Evolutionary conservation across 2,329 filamentous ascomycete genomes (phyloP).

Genomic region (Mycosphaerella sp.): DNA sequence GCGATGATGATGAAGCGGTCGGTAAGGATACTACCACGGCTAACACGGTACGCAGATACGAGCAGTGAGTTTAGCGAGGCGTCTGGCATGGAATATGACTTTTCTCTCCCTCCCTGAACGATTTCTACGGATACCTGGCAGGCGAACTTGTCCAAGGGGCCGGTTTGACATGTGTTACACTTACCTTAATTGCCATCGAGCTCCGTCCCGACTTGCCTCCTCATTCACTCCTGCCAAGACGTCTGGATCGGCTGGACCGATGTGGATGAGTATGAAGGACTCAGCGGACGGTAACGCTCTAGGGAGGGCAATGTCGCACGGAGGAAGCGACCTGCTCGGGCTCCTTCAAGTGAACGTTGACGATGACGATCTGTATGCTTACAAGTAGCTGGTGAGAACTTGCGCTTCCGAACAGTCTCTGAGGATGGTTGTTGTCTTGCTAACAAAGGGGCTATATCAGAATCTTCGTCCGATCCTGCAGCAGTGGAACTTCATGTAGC

Average conservation of each 20-base stretch:
- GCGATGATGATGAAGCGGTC: not conserved
- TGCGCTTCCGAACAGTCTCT: no score
- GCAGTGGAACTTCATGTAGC: no score
- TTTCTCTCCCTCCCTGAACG: no score
- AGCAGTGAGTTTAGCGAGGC: conserved; percentile 11
- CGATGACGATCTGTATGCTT: conserved; percentile 1
- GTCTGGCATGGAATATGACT: conserved; percentile 1
- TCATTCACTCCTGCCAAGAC: not conserved
- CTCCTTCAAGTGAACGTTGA: no score
- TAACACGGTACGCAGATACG: not conserved
- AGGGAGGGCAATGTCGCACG: conserved; percentile 1
- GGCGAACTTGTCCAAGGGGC: not conserved
- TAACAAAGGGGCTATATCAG: no score
- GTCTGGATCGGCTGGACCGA: conserved; percentile 3
- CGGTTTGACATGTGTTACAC: not conserved
- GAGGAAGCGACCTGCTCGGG: conserved; percentile 4
- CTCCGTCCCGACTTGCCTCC: not conserved
- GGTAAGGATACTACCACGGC: not conserved
- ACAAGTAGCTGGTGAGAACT: not conserved
- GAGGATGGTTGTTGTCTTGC: no score
- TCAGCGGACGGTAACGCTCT: conserved; percentile 4
- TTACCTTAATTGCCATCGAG: not conserved
- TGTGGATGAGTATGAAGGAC: conserved; percentile 5
- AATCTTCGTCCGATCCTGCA: no score
- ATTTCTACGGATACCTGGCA: not conserved